Base-by-base conservation (phyloP, 1,284 basidiomycete genomes). In the Tylopilus sp. region DNA sequence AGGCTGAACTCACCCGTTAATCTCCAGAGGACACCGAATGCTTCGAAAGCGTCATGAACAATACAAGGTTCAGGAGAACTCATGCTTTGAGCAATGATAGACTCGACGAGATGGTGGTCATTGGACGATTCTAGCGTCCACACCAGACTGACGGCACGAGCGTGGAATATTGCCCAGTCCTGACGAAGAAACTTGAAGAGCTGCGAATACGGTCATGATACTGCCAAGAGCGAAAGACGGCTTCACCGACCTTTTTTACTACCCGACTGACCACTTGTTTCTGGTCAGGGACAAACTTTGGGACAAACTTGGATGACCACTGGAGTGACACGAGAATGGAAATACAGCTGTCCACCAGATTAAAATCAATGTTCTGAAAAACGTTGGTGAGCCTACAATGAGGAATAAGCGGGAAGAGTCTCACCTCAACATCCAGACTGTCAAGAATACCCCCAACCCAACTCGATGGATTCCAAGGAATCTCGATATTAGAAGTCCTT, bases 11-110 rank as follows among this genome's bases (percentile, higher is more conserved):
- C 54, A 89, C 93, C 91, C 43, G 86, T 89, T 51, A 94, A 70
- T 50, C 92, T 79, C 96, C 96, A 99, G 6, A 98, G 73, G 1
- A 92, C 84, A 1, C 96, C 94, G 65, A 99, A 97, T 0, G 89
- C 89, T 55, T 93, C 87, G 63, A 88, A 89, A 0, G 86, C 81
- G 26, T 81, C 79, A 44, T 78, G 72, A 11, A 76, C 68, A 46
- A 75, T 73, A n/a, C 58, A 58, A 16, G 71, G 68, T 39, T 81
- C 73, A 0, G 74, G 64, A 9, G 80, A 77, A 11, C 76, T 77
- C 68, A 94, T 76, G n/a, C 74, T 77, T 49, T 84, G 79, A 1
- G 90, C 79, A 36, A 94, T 69, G 42, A 89, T 84, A 2, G 87
- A 82, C 62, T 93, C 89, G 11, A 93, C 78, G 60, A 89, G 78